Percentiles rank a stretch among this genome's conserved stretches.
These are phyloP conservation scores for Rhododendron ferrugineum DNA, from an alignment of 148 eudicot genomes.

Conservation along the genomic window DNA sequence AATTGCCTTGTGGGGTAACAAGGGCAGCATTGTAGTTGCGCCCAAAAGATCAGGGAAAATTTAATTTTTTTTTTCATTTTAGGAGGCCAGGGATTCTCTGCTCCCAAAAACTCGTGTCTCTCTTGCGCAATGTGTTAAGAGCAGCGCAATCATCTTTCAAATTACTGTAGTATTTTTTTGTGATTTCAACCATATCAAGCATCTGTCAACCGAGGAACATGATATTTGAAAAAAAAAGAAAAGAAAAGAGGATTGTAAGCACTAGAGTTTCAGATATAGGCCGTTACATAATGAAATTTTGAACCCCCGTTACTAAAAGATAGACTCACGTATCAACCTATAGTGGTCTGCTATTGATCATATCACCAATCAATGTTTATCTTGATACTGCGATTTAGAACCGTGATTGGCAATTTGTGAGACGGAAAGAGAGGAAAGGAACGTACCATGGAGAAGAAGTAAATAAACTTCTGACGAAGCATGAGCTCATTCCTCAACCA, in stretches of 20 bases:
- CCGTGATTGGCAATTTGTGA: neutral
- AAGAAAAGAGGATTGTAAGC: neutral
- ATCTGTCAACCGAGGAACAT: neutral
- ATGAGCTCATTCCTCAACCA: constrained; percentile 93
- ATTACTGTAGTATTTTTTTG: no score
- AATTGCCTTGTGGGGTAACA: no score
- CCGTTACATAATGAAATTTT: neutral
- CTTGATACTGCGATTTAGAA: neutral
- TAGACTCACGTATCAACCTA: neutral
- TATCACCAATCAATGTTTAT: neutral
- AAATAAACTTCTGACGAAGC: constrained; percentile 65
- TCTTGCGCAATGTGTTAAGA: neutral
- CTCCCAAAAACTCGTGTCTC: no score
- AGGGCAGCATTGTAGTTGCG: no score
- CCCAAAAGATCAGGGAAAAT: no score
- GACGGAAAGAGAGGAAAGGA: neutral
- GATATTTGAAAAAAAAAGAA: neutral
- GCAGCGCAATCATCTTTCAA: neutral
- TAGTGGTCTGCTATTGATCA: neutral
- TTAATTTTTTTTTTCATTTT: no score
- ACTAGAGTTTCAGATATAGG: neutral
- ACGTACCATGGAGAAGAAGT: constrained; percentile 92
- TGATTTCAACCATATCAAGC: neutral
- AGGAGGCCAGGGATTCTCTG: no score
- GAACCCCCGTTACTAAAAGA: neutral